phyloP scores from a whole-genome alignment of 495 filamentous ascomycete genomes.

The Podospora sp. region DNA sequence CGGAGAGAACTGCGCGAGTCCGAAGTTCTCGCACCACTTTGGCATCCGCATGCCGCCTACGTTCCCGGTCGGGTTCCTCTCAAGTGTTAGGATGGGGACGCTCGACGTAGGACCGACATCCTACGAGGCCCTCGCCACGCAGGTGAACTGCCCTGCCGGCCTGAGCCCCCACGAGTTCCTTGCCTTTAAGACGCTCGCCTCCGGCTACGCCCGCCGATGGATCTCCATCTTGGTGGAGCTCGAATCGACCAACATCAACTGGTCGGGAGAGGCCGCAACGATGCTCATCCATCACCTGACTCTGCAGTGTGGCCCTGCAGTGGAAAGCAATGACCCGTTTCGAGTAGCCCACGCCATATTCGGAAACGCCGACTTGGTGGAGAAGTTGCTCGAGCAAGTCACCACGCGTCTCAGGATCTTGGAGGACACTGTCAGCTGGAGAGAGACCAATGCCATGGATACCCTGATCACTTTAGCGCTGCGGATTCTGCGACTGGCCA shows the following conservation, averaged over 20 bases:
- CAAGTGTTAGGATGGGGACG: background rate
- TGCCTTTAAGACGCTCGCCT: conserved; percentile 51
- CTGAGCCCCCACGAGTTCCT: conserved; percentile 54
- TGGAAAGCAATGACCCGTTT: conserved; percentile 32
- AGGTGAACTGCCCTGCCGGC: conserved; percentile 49
- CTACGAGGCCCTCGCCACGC: conserved; percentile 58
- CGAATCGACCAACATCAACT: conserved; percentile 56
- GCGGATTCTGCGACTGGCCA: conserved; percentile 27
- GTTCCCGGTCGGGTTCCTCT: conserved; percentile 25
- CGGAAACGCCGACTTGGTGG: conserved; percentile 47
- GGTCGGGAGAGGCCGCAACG: conserved; percentile 50
- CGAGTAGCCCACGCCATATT: conserved; percentile 50
- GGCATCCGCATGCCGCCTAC: conserved; percentile 34
- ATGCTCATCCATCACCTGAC: conserved; percentile 47
- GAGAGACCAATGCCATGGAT: conserved; percentile 55
- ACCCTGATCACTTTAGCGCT: conserved; percentile 47
- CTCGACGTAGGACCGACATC: conserved; percentile 49
- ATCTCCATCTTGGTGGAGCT: conserved; percentile 53
- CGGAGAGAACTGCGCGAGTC: conserved; percentile 24
- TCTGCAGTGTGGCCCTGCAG: conserved; percentile 49
- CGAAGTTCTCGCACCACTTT: conserved; percentile 46
- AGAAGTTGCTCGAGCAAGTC: conserved; percentile 47
- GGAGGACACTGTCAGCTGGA: conserved; percentile 47
- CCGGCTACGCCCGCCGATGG: conserved; percentile 52
- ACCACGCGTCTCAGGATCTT: conserved; percentile 45